Base-by-base conservation (phyloP, 305 asterid species). In the Solanum chacoense region DNA sequence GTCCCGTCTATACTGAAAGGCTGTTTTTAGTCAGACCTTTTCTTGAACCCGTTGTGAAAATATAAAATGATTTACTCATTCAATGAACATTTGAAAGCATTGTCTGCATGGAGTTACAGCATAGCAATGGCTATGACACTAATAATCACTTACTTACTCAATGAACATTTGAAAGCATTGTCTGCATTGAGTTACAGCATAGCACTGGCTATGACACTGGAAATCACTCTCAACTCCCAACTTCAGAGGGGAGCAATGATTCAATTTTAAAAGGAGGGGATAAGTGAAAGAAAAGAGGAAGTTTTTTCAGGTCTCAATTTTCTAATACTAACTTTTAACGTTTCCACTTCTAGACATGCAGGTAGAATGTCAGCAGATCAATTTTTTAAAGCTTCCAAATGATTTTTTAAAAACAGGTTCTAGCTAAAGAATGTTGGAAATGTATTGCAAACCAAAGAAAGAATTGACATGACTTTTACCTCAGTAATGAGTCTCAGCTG, bases 401-500 rank as follows among this genome's bases (percentile, higher is more conserved):
- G 28, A 81, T 50, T 45, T 18, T 45, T 50, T 31, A 29, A 11
- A 29, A 12, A 18, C 40, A 45, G 72, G 29, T 45, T 50, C 31
- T 40, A 13, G 20, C 40, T 83, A 83, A 45, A 83, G 86, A 35
- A 50, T n/a, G 10, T 83, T 29, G 87, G 37, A 16, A 20, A 50
- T 50, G 72, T 29, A 42, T 50, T 31, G 40, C 73, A 83, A 50
- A 50, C 87, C 87, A 83, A 45, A 32, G 50, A 50, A 45, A 29
- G 72, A 81, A 26, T 40, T 42, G 73, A 83, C 7, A 14, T 10
- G 31, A 83, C 22, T 20, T 50, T 86, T 94, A 95, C 99, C 99
- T 96, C 97, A 14, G 98, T 95, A 77, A 96, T 95, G 90, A 96
- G 99, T 92, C 89, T 94, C 88, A 96, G 92, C 91, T 96, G 99